phyloP scores from a whole-genome alignment of 1,284 basidiomycete species.

The Ceratobasidium sp. region DNA sequence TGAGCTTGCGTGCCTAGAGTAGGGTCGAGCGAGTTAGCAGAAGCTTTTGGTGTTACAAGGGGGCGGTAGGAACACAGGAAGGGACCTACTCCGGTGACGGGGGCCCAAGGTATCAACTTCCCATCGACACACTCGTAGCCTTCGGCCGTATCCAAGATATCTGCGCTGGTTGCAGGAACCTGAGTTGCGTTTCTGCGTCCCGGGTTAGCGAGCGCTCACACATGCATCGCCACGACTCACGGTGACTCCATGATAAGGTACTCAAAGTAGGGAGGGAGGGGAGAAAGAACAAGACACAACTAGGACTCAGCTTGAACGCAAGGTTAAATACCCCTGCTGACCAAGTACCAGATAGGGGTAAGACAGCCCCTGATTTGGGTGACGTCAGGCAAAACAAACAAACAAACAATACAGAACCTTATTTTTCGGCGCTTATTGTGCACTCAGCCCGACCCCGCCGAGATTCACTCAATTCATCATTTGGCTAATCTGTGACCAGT shows the following conservation, averaged over 20 bases:
- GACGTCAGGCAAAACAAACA: constrained; percentile 6
- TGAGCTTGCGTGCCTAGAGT: constrained; percentile 4
- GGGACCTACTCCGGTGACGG: constrained; percentile 6
- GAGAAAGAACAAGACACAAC: neutral
- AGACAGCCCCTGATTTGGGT: neutral
- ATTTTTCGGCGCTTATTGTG: no score
- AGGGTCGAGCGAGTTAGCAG: neutral
- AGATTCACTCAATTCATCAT: no score
- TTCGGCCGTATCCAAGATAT: neutral
- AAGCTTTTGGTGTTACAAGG: neutral
- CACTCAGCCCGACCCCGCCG: no score
- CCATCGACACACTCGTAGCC: constrained; percentile 13
- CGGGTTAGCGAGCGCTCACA: neutral
- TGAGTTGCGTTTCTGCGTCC: neutral
- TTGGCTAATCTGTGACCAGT: no score
- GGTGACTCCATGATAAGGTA: neutral
- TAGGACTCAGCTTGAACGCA: neutral
- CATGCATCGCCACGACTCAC: neutral
- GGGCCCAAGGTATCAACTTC: neutral
- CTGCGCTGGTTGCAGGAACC: neutral
- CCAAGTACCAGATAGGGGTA: neutral
- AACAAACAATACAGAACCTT: no score
- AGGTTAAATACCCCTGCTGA: constrained; percentile 12
- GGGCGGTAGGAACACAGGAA: neutral
- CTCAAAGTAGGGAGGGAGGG: neutral